Evolutionary conservation across 768 basidiomycete species (phyloP), one percentile per base, ranked within the genome.

Genomic region (Hortiboletus campestris): DNA sequence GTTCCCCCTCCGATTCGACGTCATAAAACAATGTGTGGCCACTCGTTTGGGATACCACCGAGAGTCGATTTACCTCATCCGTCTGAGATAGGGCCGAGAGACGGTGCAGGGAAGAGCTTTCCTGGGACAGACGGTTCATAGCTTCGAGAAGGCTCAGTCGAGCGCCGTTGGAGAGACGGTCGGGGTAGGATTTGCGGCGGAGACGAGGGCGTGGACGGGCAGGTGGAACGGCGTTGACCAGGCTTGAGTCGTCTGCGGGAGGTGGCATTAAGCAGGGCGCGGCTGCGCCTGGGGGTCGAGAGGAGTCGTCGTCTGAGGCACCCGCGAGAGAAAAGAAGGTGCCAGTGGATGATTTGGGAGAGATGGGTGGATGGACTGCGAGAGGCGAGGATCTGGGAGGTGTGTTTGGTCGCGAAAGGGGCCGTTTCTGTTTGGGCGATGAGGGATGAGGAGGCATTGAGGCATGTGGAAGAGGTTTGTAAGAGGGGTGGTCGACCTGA

Each of bases 1-100:
- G 29, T 1, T 47, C 56, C 9, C 6, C 56, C 3, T 50, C 59
- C 3, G 55, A 29, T 10, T 69, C 53, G 29, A 63, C 14, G 17
- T 69, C 68, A 22, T 57, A 69, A 46, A 70, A 69, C 20, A 64
- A 52, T 3, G 68, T 72, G 25, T 66, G 61, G 1, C 68, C 68
- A 16, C 68, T 69, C 17, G 58, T 49, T 29, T 62, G 57, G 17
- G 70, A 72, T 0, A 51, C 45, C 2, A 60, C 36, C 0, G 68
- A 69, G 45, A 72, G 59, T 1, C 68, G 63, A 16, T 64, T 66
- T 34, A 32, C 25, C 2, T 13, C 46, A 9, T 63, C 56, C 0
- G 35, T 12, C 22, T 56, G 63, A 16, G 61, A 56, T 16, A 35
- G 29, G 10, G 28, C 43, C 1, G 64, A 55, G 32, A 51, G 43